Percentiles rank a stretch among this genome's conserved stretches.
These are phyloP conservation scores for Coniochaeta sp. DNA, from an alignment of 2,329 filamentous ascomycete genomes.

Conservation along the genomic window DNA sequence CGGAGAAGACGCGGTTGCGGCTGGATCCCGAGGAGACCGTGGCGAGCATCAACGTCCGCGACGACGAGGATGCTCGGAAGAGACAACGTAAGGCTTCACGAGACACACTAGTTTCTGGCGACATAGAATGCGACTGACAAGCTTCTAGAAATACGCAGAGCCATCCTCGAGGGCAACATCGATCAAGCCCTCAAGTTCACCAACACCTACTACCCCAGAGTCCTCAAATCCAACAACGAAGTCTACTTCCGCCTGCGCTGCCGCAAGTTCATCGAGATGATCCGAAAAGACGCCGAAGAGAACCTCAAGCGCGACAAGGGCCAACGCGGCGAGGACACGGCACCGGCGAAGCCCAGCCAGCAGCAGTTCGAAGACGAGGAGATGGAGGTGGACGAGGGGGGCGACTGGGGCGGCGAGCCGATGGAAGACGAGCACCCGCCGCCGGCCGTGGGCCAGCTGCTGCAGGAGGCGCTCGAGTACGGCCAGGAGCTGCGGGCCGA, in stretches of 20 bases:
- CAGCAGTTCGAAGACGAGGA: constrained; percentile 27
- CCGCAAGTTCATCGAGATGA: constrained; percentile 93
- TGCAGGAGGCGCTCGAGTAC: constrained; percentile 67
- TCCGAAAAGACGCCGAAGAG: constrained; percentile 64
- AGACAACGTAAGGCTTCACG: constrained; percentile 64
- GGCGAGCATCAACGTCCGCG: constrained; percentile 58
- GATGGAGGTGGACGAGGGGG: constrained; percentile 46
- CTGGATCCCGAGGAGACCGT: constrained; percentile 45
- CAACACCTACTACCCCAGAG: constrained; percentile 67
- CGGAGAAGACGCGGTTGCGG: constrained; percentile 64
- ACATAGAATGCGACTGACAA: neutral
- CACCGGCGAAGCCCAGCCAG: constrained; percentile 31
- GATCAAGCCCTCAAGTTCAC: constrained; percentile 83
- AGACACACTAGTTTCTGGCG: neutral
- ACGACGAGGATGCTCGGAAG: constrained; percentile 80
- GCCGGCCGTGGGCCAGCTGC: constrained; percentile 32
- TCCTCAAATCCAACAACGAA: constrained; percentile 71
- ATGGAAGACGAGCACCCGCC: constrained; percentile 38
- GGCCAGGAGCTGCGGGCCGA: constrained; percentile 72
- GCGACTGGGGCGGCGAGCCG: constrained; percentile 39
- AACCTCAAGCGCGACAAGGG: constrained; percentile 37
- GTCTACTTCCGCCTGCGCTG: constrained; percentile 85
- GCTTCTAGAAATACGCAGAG: constrained; percentile 66
- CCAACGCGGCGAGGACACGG: neutral
- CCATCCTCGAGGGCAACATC: constrained; percentile 86